phyloP scores from a whole-genome alignment of 225 moss, liverwort and hornwort genomes.

The Pseudisothecium myosuroides region DNA sequence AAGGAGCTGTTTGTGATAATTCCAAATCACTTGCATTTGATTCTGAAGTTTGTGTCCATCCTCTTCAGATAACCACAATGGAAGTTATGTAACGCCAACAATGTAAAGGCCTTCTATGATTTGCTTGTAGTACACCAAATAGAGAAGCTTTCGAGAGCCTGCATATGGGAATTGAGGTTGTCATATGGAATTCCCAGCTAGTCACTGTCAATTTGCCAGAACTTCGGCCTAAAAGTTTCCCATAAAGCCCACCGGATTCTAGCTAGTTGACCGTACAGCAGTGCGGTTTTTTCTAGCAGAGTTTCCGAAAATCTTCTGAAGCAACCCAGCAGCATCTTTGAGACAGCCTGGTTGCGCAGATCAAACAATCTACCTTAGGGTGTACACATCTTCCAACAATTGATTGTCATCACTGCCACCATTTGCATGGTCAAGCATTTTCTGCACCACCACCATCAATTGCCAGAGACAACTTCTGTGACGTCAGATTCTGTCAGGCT shows the following conservation, averaged over 20 bases:
- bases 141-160: background rate
- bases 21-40: background rate
- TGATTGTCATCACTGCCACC: background rate
- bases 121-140: background rate
- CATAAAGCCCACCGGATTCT: background rate
- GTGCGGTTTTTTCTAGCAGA: background rate
- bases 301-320: background rate
- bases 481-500: conserved; percentile 1
- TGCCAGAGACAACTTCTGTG: conserved; percentile 4
- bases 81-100: background rate
- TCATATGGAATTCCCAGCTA: background rate
- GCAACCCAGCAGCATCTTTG: background rate
- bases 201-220: background rate
- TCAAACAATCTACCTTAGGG: background rate
- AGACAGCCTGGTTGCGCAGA: background rate
- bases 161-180: background rate
- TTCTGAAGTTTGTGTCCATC: background rate
- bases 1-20: background rate
- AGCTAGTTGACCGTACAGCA: background rate
- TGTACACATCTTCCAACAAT: background rate
- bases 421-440: background rate
- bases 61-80: background rate
- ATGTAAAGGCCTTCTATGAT: background rate
- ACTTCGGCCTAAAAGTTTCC: background rate
- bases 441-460: background rate